Evolutionary conservation across 306 rosid species (phyloP).

Genomic region (Cicer chorassanicum): DNA sequence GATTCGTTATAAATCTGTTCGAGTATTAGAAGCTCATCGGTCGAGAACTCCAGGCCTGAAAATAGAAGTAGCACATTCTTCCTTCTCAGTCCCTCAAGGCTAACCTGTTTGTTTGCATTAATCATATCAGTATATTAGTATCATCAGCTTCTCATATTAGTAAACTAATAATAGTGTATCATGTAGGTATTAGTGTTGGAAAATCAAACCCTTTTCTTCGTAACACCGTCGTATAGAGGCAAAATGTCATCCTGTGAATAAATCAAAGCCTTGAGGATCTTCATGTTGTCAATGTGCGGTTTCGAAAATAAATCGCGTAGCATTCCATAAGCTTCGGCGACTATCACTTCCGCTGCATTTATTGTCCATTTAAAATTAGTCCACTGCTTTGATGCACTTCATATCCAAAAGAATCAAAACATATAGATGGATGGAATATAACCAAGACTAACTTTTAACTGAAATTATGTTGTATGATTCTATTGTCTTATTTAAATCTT

Average conservation of each 20-base stretch:
- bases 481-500: background rate
- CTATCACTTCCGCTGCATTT: constrained; percentile 57
- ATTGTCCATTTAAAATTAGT: constrained; percentile 18
- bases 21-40: constrained; percentile 62
- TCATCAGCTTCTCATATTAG: background rate
- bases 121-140: constrained; percentile 30
- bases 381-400: background rate
- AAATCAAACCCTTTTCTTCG: constrained; percentile 61
- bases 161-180: background rate
- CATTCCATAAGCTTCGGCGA: constrained; percentile 54
- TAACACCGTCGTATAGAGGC: constrained; percentile 63
- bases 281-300: constrained; percentile 65
- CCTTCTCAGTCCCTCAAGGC: constrained; percentile 67
- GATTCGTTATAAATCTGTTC: constrained; percentile 70
- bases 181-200: constrained; percentile 4
- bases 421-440: background rate
- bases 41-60: constrained; percentile 61
- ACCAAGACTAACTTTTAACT: background rate
- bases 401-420: background rate
- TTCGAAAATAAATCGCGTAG: constrained; percentile 49
- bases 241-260: constrained; percentile 57
- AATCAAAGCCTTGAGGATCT: constrained; percentile 63
- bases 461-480: background rate
- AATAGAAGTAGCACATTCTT: constrained; percentile 67
- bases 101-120: constrained; percentile 57